Conservation (phyloP, 257 asterid species). For the Catharanthus roseus region DNA sequence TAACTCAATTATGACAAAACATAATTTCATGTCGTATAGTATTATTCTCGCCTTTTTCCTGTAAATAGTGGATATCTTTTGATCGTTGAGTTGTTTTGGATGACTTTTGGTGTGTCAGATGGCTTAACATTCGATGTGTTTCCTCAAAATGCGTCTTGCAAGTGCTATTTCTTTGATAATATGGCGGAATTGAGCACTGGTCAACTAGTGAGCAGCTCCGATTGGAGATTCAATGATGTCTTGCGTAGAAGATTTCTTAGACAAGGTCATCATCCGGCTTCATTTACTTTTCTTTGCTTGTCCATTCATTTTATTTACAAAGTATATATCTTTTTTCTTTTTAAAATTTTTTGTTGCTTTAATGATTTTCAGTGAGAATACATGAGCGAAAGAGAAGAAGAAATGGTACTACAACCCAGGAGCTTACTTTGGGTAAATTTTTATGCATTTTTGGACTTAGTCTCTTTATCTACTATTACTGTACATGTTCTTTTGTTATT, state of each 20-base stretch:
- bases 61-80: background rate
- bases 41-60: background rate
- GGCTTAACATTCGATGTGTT: constrained; percentile 64
- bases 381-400: constrained; percentile 58
- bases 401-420: constrained; percentile 28
- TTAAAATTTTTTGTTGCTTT: constrained; percentile 9
- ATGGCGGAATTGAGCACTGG: constrained; percentile 49
- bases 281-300: constrained; percentile 8
- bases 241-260: constrained; percentile 83
- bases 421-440: constrained; percentile 44
- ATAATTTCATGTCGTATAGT: background rate
- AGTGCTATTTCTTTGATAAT: constrained; percentile 82
- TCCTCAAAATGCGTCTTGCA: constrained; percentile 71
- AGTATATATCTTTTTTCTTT: background rate
- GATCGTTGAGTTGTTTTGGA: background rate
- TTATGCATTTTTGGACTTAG: background rate
- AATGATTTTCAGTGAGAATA: constrained; percentile 50
- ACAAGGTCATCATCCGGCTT: constrained; percentile 48
- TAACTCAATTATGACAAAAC: background rate
- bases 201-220: constrained; percentile 23
- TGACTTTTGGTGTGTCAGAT: constrained; percentile 29
- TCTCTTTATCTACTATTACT: background rate
- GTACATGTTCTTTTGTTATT: background rate
- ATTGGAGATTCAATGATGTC: constrained; percentile 49
- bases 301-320: background rate